Base-by-base conservation (phyloP, 805 yeast species). In the Allodekkera sacchari region DNA sequence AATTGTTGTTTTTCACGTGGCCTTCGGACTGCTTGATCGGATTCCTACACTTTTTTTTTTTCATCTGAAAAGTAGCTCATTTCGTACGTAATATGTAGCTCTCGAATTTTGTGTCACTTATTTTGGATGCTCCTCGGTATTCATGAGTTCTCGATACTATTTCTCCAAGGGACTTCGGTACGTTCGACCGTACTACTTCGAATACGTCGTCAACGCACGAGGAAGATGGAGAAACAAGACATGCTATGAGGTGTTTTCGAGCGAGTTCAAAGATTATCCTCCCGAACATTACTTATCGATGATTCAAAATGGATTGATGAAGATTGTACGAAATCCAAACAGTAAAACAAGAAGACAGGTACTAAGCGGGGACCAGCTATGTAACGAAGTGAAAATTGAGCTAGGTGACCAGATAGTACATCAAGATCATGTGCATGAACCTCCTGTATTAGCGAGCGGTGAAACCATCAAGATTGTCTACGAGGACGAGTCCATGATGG, bases 391-490 rank as follows among this genome's bases (percentile, higher is more conserved):
- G 17, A 30, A 27, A 18, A 33, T 52, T 2, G 30, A 27, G 19
- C 32, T 28, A 10, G 40, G 42, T 8, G 57, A 52, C 28, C 23
- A 37, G 10, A 29, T 58, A 5, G 43, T 47, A 15, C 57, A 59
- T 35, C 45, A 33, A 37, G 28, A 57, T 15, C 74, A 70, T 41
- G 56, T 57, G 39, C 76, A 70, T 39, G 77, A 70, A 36, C 66
- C 71, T 2, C 52, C 59, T 16, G 60, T 64, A 3, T 50, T 20
- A 33, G n/a, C 58, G 3, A 30, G 34, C 5, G 33, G 37, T 4
- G 42, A 34, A 4, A 26, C 28, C 6, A 32, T 39, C 9, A 32
- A 30, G 10, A 48, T 64, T 2, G 41, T 71, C 0, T 53, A 45
- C 42, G 58, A 66, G 36, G 62, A 64, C 37, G 50, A 47, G 3